Evolutionary conservation across 75 land plant species (phyloP), one percentile per base, ranked within the genome.

Genomic region (Picea glauca): DNA sequence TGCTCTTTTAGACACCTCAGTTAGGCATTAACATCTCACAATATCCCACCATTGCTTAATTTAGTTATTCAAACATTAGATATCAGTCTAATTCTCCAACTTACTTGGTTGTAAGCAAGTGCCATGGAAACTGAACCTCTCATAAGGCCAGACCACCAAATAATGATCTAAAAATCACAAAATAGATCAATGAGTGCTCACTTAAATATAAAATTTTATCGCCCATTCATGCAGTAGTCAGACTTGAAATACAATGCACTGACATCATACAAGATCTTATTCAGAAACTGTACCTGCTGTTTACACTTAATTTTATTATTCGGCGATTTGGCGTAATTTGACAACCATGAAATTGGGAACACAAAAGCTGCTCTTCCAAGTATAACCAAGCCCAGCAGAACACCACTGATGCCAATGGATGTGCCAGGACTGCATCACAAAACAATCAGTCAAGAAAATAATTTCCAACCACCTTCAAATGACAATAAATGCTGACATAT

Each of bases 91-190:
- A 72, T 32, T 35, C 33, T 23, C 21, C 23, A 21, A 58, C 11
- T 26, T 70, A 82, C 84, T 75, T 72, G 81, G 26, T 60, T 64
- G 43, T 78, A 82, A 30, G 84, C 83, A 21, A 82, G 72, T 46
- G 84, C 84, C 26, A 82, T 78, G 17, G 84, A 66, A 21, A 82
- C 84, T 57, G 84, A 59, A 40, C 84, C 84, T 70, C 84, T 66
- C 75, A 82, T 82, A 17, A 82, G 65, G 9, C 84, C 84, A 43
- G 84, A 72, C 84, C 84, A 82, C 84, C 84, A 82, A 4, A 82
- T 82, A 68, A 82, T 79, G 50, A 82, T 17, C 84, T 82, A 58
- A 26, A 77, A 21, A 23, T 13, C 12, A 32, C 17, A 14, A 50
- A 40, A 77, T 21, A 21, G 21, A 79, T 43, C 35, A 72, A 18